A percentile compares a stretch with the other conserved stretches of the same genome.
These are phyloP conservation scores for Quercus dentata DNA, from an alignment of 306 rosid species.

Conservation along the genomic window DNA sequence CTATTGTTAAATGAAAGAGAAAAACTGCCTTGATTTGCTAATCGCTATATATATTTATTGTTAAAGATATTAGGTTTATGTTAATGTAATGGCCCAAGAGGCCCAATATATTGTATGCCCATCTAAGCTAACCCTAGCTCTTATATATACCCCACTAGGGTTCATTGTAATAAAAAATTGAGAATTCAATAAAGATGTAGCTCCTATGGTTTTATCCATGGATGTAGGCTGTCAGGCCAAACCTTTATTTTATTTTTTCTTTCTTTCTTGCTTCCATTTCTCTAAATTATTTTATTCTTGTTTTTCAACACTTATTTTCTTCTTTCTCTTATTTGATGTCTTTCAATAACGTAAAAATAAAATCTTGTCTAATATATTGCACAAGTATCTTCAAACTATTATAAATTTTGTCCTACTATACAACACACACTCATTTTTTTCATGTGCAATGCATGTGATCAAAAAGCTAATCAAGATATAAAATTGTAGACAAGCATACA, in stretches of 20 bases:
- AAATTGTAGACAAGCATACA: neutral
- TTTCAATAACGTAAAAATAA: neutral
- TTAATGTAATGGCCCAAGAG: no score
- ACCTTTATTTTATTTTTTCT: neutral
- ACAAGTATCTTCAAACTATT: neutral
- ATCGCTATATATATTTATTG: neutral
- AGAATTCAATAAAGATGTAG: no score
- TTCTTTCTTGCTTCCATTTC: neutral
- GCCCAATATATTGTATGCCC: no score
- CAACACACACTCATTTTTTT: neutral
- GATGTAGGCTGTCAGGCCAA: no score
- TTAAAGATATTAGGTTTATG: no score
- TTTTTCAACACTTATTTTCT: no score
- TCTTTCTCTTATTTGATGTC: no score
- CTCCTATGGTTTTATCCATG: accelerated
- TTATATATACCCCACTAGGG: no score
- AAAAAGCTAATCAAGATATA: neutral
- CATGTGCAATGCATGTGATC: neutral
- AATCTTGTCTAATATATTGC: neutral
- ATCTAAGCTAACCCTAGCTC: no score
- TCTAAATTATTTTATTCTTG: neutral
- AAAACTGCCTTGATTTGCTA: neutral
- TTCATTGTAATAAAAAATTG: no score
- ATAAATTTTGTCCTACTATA: neutral
- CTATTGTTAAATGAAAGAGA: no score